Conservation (phyloP, 768 basidiomycete species). For the Boletus coccyginus region DNA sequence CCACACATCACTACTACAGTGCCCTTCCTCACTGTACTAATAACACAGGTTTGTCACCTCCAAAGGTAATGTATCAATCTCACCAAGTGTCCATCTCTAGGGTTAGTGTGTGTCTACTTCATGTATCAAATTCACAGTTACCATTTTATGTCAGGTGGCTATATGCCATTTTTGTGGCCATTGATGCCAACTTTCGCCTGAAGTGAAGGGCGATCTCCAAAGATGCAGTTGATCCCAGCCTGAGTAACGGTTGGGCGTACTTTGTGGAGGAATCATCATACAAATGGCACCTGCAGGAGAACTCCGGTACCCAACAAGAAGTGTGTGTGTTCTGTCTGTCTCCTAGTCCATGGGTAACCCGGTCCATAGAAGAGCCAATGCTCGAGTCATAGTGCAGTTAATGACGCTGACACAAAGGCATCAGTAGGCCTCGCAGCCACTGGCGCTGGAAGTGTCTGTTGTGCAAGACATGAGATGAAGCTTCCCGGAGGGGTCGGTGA, state of each 20-base stretch:
- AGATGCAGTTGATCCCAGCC: neutral
- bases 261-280: neutral
- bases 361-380: conserved; percentile 17
- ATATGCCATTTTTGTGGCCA: neutral
- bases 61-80: no score
- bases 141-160: neutral
- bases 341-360: no score
- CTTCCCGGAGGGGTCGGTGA: conserved; percentile 11
- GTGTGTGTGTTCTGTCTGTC: no score
- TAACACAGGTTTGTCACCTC: neutral
- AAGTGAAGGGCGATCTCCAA: neutral
- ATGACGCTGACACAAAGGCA: neutral
- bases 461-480: conserved; percentile 10
- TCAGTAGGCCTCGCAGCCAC: neutral
- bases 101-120: no score
- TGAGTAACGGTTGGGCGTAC: neutral
- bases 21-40: rapidly evolving
- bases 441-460: conserved; percentile 17
- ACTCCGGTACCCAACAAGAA: no score
- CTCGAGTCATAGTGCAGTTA: conserved; percentile 9
- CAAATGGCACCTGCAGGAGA: neutral
- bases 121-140: no score
- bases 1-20: neutral
- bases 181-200: neutral
- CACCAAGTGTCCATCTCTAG: no score